phyloP scores from a whole-genome alignment of 352 stramenopile genomes.

The Phytophthora constricta region DNA sequence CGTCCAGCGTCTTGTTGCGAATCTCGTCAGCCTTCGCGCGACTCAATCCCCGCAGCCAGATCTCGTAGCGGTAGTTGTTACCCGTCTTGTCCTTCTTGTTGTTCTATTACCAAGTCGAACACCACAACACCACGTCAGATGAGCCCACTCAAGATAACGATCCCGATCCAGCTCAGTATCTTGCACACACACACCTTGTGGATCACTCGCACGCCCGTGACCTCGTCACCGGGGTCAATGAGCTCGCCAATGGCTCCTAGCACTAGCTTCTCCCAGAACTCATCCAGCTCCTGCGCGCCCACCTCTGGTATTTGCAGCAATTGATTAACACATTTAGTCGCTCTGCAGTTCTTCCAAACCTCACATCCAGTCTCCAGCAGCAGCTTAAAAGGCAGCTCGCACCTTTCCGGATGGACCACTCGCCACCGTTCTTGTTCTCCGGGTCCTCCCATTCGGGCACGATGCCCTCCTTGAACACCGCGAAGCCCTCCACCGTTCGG shows the following conservation, averaged over 20 bases:
- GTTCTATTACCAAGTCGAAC: slow-evolving; percentile 49
- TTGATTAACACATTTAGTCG: slow-evolving; percentile 7
- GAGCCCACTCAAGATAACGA: neutral
- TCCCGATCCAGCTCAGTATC: neutral
- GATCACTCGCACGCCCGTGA: slow-evolving; percentile 92
- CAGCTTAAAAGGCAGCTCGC: no score
- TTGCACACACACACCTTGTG: slow-evolving; percentile 73
- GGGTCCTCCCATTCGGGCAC: slow-evolving; percentile 91
- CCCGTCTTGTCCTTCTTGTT: slow-evolving; percentile 88
- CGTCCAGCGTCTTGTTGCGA: slow-evolving; percentile 67
- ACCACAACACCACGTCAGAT: neutral
- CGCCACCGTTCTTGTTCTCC: slow-evolving; percentile 88
- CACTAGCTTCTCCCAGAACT: slow-evolving; percentile 91
- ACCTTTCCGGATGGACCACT: slow-evolving; percentile 89
- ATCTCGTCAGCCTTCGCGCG: slow-evolving; percentile 77
- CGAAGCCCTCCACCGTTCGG: slow-evolving; percentile 94
- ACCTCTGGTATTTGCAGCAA: slow-evolving; percentile 54
- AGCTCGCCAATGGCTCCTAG: slow-evolving; percentile 91
- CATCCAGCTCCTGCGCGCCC: slow-evolving; percentile 75
- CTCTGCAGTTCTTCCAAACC: neutral
- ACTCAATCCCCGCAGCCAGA: slow-evolving; percentile 77
- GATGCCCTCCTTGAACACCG: slow-evolving; percentile 92
- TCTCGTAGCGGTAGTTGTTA: slow-evolving; percentile 89
- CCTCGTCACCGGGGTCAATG: slow-evolving; percentile 86
- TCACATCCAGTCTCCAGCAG: no score